Evolutionary conservation across 495 filamentous ascomycete genomes (phyloP).

Genomic region (Aspergillus saccharolyticus): DNA sequence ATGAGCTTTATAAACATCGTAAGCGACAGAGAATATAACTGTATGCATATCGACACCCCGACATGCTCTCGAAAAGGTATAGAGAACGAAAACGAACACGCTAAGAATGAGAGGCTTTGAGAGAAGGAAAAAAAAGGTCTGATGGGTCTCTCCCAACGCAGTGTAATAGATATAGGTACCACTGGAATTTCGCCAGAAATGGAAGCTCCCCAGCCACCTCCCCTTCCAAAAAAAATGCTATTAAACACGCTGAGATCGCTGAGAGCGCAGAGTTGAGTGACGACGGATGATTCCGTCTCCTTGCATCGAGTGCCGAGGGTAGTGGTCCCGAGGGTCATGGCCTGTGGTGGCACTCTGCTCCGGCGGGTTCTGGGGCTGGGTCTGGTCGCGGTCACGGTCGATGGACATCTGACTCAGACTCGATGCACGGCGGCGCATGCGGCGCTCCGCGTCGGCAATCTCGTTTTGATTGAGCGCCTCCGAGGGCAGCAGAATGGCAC

Average conservation of each 20-base stretch:
- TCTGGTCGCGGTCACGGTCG: slow-evolving; percentile 22
- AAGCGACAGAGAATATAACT: background rate
- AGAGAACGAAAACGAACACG: background rate
- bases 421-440: slow-evolving; percentile 51
- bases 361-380: slow-evolving; percentile 15
- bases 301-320: slow-evolving; percentile 6
- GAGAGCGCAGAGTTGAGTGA: slow-evolving; percentile 28
- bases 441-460: slow-evolving; percentile 50
- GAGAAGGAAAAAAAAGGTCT: background rate
- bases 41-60: background rate
- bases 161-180: too few species aligned
- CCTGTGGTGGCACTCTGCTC: slow-evolving; percentile 27
- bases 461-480: slow-evolving; percentile 71
- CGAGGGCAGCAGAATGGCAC: slow-evolving; percentile 78
- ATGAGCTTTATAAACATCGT: background rate
- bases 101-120: background rate
- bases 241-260: slow-evolving; percentile 7
- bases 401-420: slow-evolving; percentile 43
- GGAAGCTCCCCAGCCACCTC: too few species aligned
- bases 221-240: too few species aligned
- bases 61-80: background rate
- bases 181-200: too few species aligned
- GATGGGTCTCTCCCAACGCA: background rate
- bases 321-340: slow-evolving; percentile 25
- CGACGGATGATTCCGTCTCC: slow-evolving; percentile 25